phyloP scores from a whole-genome alignment of 2,329 filamentous ascomycete genomes.

The Dissoconium aciculare region DNA sequence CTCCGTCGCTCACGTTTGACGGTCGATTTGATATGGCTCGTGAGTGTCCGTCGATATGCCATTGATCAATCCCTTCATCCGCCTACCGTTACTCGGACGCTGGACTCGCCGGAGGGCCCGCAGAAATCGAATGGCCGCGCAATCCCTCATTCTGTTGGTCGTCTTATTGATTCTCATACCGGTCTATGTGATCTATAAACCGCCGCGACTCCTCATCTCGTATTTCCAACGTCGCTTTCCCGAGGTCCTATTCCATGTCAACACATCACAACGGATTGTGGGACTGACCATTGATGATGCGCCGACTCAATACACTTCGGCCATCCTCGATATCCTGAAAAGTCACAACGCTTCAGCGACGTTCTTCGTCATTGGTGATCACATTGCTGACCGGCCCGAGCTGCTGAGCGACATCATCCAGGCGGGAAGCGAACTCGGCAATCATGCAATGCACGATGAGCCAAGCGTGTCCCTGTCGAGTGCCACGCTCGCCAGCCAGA shows the following conservation, averaged over 20 bases:
- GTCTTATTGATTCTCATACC: constrained; percentile 23
- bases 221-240: constrained; percentile 60
- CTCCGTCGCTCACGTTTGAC: too few relatives aligned
- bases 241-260: constrained; percentile 62
- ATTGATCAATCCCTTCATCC: constrained; percentile 20
- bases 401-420: constrained; percentile 39
- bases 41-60: too few relatives aligned
- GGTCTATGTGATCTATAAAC: constrained; percentile 66
- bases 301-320: constrained; percentile 55
- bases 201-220: constrained; percentile 53
- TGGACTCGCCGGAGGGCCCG: constrained; percentile 20
- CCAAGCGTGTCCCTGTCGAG: constrained; percentile 49
- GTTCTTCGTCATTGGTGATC: constrained; percentile 76
- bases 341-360: constrained; percentile 56
- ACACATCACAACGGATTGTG: constrained; percentile 47
- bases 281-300: constrained; percentile 81
- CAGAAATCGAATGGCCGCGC: constrained; percentile 19
- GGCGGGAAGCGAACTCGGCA: constrained; percentile 50
- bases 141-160: constrained; percentile 13
- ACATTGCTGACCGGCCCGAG: constrained; percentile 42
- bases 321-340: constrained; percentile 54
- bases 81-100: constrained; percentile 21
- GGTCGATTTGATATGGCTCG: too few relatives aligned
- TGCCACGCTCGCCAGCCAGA: constrained; percentile 46
- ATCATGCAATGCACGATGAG: constrained; percentile 83